Evolutionary conservation across 1,284 basidiomycete species (phyloP), one percentile per base, ranked within the genome.

Genomic region (Polyporus tsugae): DNA sequence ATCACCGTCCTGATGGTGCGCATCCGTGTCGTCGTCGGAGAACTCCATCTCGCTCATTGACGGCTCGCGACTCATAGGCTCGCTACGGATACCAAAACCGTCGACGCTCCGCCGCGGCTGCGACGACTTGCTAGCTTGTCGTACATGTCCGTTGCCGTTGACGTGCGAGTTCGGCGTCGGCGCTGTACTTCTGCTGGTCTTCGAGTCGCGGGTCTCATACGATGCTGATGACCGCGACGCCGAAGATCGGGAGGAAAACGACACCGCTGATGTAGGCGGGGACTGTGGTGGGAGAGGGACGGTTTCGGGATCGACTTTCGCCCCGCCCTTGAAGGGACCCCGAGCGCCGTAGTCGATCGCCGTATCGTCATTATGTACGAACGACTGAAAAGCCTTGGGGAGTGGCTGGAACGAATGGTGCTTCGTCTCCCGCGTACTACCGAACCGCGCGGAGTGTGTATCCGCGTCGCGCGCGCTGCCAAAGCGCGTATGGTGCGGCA

Each of bases 201-300:
- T 73, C 5, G 80, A 80, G n/a, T 75, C 74, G 42, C 77, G 80
- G 46, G 76, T 77, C 36, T 81, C 76, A 19, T 76, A 73, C 0
- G 85, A 84, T 13, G 76, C 68, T 1, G 88, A 86, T 0, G 87
- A 87, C n/a, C 79, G 82, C 1, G 89, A 90, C 7, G 84, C 80
- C 2, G 89, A 90, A 2, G 90, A 92, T 22, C 82, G 85, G 1
- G 92, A 92, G 22, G 92, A 93, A 73, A 89, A 87, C 0, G 92
- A 94, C 17, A 93, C 69, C 0, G 88, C 83, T 22, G 92, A 94
- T 42, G 83, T 80, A 0, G 91, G 89, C 11, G 92, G 92, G 1
- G 92, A 93, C 69, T 88, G 84, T 1, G 89, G 85, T 6, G 90
- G 88, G 4, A 89, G 79, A 36, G 88, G 88, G 66, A 89, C 83